Percentiles rank a stretch among this genome's conserved stretches.
These are phyloP conservation scores for Aspergillus conjunctus DNA, from an alignment of 495 filamentous ascomycete genomes.

Conservation along the genomic window DNA sequence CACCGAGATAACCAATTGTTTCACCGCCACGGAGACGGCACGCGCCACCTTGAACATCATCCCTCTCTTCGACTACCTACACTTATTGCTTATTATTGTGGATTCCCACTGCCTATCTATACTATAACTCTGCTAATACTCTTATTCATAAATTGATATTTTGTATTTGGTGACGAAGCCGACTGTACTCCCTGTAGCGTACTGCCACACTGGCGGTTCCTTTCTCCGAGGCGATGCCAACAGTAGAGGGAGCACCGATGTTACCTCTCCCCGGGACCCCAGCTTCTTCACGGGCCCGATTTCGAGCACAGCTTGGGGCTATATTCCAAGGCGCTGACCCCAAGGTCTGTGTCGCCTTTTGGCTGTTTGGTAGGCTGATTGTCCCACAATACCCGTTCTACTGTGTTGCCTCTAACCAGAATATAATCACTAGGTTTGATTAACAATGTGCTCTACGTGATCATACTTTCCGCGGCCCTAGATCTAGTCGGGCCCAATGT, in stretches of 20 bases:
- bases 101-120: neutral
- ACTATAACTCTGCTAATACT: conserved; percentile 6
- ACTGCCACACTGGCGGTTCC: conserved; percentile 12
- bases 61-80: neutral
- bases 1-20: neutral
- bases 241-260: conserved; percentile 38
- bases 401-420: conserved; percentile 1
- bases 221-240: conserved; percentile 25
- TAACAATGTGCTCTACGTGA: conserved; percentile 97
- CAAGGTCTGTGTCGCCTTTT: conserved; percentile 79
- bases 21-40: conserved; percentile 15
- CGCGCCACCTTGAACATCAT: neutral
- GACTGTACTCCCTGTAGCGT: conserved; percentile 19
- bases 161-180: neutral
- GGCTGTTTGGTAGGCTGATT: conserved; percentile 75
- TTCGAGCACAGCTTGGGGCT: conserved; percentile 62
- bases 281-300: conserved; percentile 72
- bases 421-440: conserved; percentile 68
- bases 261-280: conserved; percentile 74
- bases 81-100: neutral
- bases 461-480: conserved; percentile 93
- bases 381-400: neutral
- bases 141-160: neutral
- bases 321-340: conserved; percentile 70
- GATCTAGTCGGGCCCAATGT: conserved; percentile 86